These are phyloP conservation scores for Fusarium sororula DNA, from an alignment of 2,329 filamentous ascomycete genomes.

Conservation along the genomic window DNA sequence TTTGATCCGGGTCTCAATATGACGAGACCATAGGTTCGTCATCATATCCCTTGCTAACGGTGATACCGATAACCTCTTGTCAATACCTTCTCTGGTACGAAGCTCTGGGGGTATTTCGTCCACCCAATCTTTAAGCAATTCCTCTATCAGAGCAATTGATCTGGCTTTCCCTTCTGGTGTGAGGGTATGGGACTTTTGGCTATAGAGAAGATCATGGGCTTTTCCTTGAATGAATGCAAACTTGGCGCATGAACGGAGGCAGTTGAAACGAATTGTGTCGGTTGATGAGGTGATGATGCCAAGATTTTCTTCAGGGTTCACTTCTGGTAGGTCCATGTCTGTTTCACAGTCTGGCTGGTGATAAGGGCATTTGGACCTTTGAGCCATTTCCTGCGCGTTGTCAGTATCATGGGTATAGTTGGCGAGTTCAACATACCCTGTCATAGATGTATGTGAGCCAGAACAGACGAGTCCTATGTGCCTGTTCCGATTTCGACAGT, in stretches of 20 bases:
- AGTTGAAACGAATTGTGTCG: conserved; percentile 18
- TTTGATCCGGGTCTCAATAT: conserved; percentile 28
- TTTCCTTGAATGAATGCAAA: conserved; percentile 37
- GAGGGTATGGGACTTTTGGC: not conserved
- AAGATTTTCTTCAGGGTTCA: not conserved
- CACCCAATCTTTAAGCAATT: conserved; percentile 21
- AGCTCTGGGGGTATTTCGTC: conserved; percentile 18
- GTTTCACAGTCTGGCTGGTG: conserved; percentile 49
- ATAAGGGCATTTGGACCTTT: conserved; percentile 47
- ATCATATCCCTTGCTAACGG: not conserved
- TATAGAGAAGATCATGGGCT: conserved; percentile 27
- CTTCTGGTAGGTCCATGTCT: conserved; percentile 43
- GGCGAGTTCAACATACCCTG: conserved; percentile 14
- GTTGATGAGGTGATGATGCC: conserved; percentile 20
- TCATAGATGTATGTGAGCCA: conserved; percentile 51
- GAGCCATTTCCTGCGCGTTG: conserved; percentile 45
- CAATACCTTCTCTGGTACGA: not conserved
- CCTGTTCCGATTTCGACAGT: not conserved
- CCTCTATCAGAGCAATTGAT: not conserved
- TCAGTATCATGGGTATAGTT: not conserved
- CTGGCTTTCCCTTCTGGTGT: not conserved
- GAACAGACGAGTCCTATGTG: conserved; percentile 47
- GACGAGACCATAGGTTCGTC: conserved; percentile 25
- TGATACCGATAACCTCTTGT: not conserved
- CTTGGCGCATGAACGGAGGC: conserved; percentile 13